Percentiles rank a stretch among this genome's conserved stretches.
Conservation (phyloP, 2,329 filamentous ascomycete species). For the Ploettnerulaceae sp. region DNA sequence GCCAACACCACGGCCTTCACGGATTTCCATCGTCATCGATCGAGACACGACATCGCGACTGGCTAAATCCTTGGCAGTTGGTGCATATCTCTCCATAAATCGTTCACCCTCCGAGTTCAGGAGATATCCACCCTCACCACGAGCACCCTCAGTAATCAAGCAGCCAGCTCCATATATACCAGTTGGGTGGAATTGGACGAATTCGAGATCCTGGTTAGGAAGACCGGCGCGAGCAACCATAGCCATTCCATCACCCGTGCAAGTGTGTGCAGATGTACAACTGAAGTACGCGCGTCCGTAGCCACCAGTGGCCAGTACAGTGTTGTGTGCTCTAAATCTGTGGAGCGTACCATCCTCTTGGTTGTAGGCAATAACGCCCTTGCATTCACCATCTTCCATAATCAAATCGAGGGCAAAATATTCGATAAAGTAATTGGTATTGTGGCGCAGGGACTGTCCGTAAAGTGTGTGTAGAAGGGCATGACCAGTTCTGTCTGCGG, state of each 20-base stretch:
- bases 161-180: slow-evolving; percentile 98
- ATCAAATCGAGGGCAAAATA: slow-evolving; percentile 96
- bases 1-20: slow-evolving; percentile 93
- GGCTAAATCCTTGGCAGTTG: slow-evolving; percentile 95
- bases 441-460: slow-evolving; percentile 92
- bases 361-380: slow-evolving; percentile 95
- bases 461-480: slow-evolving; percentile 98
- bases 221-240: slow-evolving; percentile 98
- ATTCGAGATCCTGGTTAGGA: slow-evolving; percentile 98
- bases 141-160: slow-evolving; percentile 94
- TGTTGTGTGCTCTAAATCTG: slow-evolving; percentile 94
- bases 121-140: slow-evolving; percentile 96
- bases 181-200: slow-evolving; percentile 98
- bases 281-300: slow-evolving; percentile 98
- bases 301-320: slow-evolving; percentile 91
- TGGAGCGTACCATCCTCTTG: slow-evolving; percentile 98
- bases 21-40: slow-evolving; percentile 98
- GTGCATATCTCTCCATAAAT: slow-evolving; percentile 98
- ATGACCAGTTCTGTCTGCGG: slow-evolving; percentile 93
- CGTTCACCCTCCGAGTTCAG: slow-evolving; percentile 97
- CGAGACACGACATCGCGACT: slow-evolving; percentile 94
- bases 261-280: slow-evolving; percentile 96
- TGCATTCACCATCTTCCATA: slow-evolving; percentile 96
- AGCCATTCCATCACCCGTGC: slow-evolving; percentile 98
- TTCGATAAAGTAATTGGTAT: slow-evolving; percentile 99